Percentiles rank a stretch among this genome's conserved stretches.
Evolutionary conservation across 441 rosid genomes (phyloP).

Genomic region (Codiaeum variegatum): DNA sequence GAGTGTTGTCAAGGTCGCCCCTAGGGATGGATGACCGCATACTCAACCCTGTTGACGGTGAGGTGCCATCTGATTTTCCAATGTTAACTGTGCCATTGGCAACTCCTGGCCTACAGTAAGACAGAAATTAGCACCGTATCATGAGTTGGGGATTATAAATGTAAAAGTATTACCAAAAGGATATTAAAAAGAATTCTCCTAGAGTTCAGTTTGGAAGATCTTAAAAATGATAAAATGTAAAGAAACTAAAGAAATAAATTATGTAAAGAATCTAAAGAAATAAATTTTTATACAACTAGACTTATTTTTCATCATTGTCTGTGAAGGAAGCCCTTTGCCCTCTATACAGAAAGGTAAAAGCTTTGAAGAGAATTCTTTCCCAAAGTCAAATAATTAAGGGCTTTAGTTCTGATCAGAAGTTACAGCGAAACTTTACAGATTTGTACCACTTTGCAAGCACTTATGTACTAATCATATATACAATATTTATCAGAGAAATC

Average conservation of each 20-base stretch:
- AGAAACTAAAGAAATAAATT: conserved; percentile 8
- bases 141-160: conserved; percentile 8
- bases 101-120: conserved; percentile 61
- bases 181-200: neutral
- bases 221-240: conserved; percentile 10
- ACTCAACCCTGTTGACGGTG: conserved; percentile 58
- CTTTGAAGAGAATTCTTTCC: neutral
- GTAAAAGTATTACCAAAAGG: conserved; percentile 5
- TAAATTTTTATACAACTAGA: neutral
- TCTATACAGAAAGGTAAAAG: neutral
- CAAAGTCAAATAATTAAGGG: neutral
- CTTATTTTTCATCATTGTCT: neutral
- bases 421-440: conserved; percentile 1
- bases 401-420: conserved; percentile 6
- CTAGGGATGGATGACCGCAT: conserved; percentile 59
- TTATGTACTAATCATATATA: conserved; percentile 5
- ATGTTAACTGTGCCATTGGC: conserved; percentile 57
- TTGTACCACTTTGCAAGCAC: neutral
- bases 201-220: neutral
- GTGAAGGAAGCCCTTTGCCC: neutral
- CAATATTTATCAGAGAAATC: conserved; percentile 11
- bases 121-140: conserved; percentile 22
- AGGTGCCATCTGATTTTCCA: conserved; percentile 67
- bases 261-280: conserved; percentile 6
- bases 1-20: conserved; percentile 57